These are phyloP conservation scores for Vigna unguiculata DNA, from an alignment of 306 rosid genomes.

Conservation along the genomic window DNA sequence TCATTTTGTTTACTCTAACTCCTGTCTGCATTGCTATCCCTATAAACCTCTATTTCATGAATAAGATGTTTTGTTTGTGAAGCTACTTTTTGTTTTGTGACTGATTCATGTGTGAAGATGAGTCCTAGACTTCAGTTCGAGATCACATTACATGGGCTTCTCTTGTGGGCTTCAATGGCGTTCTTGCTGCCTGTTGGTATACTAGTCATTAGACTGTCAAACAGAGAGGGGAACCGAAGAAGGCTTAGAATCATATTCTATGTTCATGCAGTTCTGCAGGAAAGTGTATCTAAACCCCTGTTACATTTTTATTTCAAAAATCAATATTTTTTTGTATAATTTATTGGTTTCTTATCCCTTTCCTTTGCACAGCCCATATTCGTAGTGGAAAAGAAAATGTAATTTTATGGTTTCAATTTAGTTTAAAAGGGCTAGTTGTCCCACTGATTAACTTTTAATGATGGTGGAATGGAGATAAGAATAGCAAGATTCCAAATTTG, in stretches of 20 bases:
- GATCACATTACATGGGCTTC: conserved; percentile 74
- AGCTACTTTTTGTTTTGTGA: conserved; percentile 8
- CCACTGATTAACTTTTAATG: conserved; percentile 46
- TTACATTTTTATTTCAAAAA: conserved; percentile 11
- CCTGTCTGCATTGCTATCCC: conserved; percentile 1
- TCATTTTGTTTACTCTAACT: not conserved
- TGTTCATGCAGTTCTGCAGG: conserved; percentile 78
- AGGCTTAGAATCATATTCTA: conserved; percentile 64
- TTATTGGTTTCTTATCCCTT: conserved; percentile 1
- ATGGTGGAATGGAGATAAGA: conserved; percentile 39
- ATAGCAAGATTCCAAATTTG: conserved; percentile 31
- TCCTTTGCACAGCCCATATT: conserved; percentile 28
- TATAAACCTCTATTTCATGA: not conserved
- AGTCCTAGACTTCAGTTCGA: conserved; percentile 58
- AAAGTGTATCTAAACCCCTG: conserved; percentile 44
- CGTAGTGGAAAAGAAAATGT: conserved; percentile 36
- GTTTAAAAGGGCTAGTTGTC: conserved; percentile 34
- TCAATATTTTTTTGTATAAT: not conserved
- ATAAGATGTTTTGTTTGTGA: conserved; percentile 1
- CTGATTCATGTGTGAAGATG: conserved; percentile 47
- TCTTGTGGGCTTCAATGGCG: conserved; percentile 86
- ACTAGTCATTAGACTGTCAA: conserved; percentile 68
- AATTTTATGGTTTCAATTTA: conserved; percentile 33
- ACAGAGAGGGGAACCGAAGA: conserved; percentile 61
- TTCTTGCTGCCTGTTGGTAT: conserved; percentile 82